Base-by-base conservation (phyloP, 2,329 filamentous ascomycete species). In the Ophiostoma triangulosporum region DNA sequence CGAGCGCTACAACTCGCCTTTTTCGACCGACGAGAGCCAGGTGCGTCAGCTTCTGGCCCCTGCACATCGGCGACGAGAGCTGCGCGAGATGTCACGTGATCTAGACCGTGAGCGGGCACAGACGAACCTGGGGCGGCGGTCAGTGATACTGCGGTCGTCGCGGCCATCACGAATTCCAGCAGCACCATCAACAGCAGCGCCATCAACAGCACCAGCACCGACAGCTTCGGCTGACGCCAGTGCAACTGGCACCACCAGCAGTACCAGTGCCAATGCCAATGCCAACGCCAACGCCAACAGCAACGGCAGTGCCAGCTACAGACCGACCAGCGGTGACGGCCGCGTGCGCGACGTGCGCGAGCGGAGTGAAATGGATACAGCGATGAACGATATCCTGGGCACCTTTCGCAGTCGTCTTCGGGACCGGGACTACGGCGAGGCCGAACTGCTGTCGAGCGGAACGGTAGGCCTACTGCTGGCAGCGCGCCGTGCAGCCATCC, bases 11-110 rank as follows among this genome's bases (percentile, higher is more conserved):
- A 76, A 78, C 52, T 66, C 70, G 31, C 76, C 77, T 1, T 67
- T 78, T 29, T 75, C 72, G 2, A 57, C 72, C 1, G 75, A 78
- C 50, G 79, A 83, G 58, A 75, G 74, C 2, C 64, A 74, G 45
- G 76, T 77, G 3, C 69, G 80, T 27, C 73, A 78, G 56, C 70
- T 70, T 29, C 73, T 76, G 51, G 73, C 78, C 32, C 71, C 71
- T 74, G 43, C 29, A 17, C 29, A 33, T 48, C 43, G 32, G 35
- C 38, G 36, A 22, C 52, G 46, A n/a, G 40, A 54, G 8, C 33
- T 26, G 43, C 52, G 55, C 12, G 51, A 54, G 2, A 11, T 6
- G 3, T 7, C 38, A 6, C 38, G 38, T 12, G 38, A 45, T 3
- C 22, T 26, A 6, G 22, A 45, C 22, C 38, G 43, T 26, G 43